These are phyloP conservation scores for Henningerozyma blattae DNA, from an alignment of 805 yeast species.

Conservation along the genomic window DNA sequence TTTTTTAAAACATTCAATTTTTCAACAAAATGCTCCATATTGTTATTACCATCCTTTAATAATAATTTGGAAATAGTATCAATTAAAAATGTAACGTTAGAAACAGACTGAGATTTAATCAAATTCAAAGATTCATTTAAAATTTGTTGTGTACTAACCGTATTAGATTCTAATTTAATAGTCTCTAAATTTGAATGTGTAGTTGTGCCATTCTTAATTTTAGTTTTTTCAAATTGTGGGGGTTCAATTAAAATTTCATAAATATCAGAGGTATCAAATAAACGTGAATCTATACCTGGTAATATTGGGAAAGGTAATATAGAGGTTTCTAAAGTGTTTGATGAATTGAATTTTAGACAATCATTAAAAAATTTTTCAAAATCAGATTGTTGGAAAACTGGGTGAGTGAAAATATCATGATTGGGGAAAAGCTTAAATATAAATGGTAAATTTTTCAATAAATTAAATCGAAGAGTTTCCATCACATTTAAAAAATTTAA, in stretches of 20 bases:
- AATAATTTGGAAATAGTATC: too few species aligned
- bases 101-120: too few species aligned
- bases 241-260: constrained; percentile 8
- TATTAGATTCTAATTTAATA: too few species aligned
- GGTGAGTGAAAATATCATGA: constrained; percentile 19
- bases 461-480: constrained; percentile 11
- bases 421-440: constrained; percentile 19
- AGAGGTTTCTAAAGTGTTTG: neutral
- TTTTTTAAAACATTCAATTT: too few species aligned
- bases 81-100: too few species aligned
- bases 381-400: constrained; percentile 14
- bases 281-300: constrained; percentile 7
- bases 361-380: constrained; percentile 15
- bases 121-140: too few species aligned
- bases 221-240: constrained; percentile 3
- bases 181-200: too few species aligned
- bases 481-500: constrained; percentile 13
- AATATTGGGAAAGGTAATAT: constrained; percentile 7
- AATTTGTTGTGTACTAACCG: too few species aligned
- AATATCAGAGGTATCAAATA: constrained; percentile 3
- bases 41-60: too few species aligned
- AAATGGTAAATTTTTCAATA: constrained; percentile 19
- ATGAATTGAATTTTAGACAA: neutral
- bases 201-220: too few species aligned
- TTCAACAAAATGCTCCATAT: too few species aligned